Evolutionary conservation across 192 early-diverging fungal genomes (phyloP).

Genomic region (Funneliformis mosseae): DNA sequence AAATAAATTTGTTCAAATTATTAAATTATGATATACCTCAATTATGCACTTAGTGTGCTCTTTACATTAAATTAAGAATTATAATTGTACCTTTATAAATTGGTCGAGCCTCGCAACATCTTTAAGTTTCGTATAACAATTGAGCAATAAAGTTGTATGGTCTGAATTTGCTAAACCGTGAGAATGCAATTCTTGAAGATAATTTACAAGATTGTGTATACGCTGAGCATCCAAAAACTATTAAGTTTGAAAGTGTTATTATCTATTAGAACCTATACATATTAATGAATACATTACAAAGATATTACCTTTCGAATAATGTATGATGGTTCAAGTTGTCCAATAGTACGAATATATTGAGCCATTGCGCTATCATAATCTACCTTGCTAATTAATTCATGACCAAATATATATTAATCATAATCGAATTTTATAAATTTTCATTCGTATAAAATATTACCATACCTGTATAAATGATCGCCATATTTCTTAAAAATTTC

Average conservation of each 20-base stretch:
- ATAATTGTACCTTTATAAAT: slow-evolving; percentile 71
- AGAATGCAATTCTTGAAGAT: slow-evolving; percentile 89
- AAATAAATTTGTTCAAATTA: not conserved
- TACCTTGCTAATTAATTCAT: slow-evolving; percentile 49
- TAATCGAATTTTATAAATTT: not conserved
- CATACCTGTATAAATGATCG: slow-evolving; percentile 82
- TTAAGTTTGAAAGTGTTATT: not conserved
- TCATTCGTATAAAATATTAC: not conserved
- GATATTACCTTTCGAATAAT: slow-evolving; percentile 80
- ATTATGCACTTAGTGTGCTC: not conserved
- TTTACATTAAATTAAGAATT: not conserved
- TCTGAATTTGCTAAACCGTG: slow-evolving; percentile 85
- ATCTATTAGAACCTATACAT: not conserved
- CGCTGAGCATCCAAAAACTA: slow-evolving; percentile 79
- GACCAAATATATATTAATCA: not conserved
- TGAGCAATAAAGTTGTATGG: slow-evolving; percentile 94
- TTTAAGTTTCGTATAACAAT: slow-evolving; percentile 96
- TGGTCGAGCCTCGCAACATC: slow-evolving; percentile 82
- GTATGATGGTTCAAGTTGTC: slow-evolving; percentile 92
- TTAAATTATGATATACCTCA: not conserved
- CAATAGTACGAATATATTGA: slow-evolving; percentile 91
- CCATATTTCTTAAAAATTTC: slow-evolving; percentile 95
- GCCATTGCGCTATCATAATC: slow-evolving; percentile 91
- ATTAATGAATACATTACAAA: not conserved
- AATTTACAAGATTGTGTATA: slow-evolving; percentile 85